These are phyloP conservation scores for Senna siamea DNA, from an alignment of 306 rosid species.

Conservation along the genomic window DNA sequence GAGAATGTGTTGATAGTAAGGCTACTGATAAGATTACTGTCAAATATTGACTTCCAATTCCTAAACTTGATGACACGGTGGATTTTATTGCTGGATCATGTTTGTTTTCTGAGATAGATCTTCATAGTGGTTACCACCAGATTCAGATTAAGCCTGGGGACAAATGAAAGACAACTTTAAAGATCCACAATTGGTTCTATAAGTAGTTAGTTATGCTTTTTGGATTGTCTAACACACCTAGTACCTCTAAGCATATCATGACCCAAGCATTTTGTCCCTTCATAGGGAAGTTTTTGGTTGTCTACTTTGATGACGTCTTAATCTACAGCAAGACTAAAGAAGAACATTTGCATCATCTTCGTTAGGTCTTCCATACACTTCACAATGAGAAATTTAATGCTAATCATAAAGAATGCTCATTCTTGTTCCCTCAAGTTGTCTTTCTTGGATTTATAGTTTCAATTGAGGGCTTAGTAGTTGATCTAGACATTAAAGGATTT, in stretches of 20 bases:
- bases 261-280: background rate
- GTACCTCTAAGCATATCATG: background rate
- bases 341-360: background rate
- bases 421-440: background rate
- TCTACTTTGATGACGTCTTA: background rate
- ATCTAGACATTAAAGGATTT: too few species aligned
- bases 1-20: background rate
- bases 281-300: background rate
- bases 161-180: background rate
- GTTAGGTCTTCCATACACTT: background rate
- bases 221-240: background rate
- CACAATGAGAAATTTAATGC: background rate
- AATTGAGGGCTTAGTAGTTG: background rate
- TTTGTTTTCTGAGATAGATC: background rate
- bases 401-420: too few species aligned
- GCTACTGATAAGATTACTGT: background rate
- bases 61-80: background rate
- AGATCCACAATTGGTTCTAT: background rate
- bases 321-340: background rate
- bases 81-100: background rate
- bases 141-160: background rate
- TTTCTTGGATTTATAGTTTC: background rate
- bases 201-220: too few species aligned
- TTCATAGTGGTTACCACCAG: background rate
- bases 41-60: background rate